Evolutionary conservation across 441 rosid genomes (phyloP), one percentile per base, ranked within the genome.

Genomic region (Melianthus villosus): DNA sequence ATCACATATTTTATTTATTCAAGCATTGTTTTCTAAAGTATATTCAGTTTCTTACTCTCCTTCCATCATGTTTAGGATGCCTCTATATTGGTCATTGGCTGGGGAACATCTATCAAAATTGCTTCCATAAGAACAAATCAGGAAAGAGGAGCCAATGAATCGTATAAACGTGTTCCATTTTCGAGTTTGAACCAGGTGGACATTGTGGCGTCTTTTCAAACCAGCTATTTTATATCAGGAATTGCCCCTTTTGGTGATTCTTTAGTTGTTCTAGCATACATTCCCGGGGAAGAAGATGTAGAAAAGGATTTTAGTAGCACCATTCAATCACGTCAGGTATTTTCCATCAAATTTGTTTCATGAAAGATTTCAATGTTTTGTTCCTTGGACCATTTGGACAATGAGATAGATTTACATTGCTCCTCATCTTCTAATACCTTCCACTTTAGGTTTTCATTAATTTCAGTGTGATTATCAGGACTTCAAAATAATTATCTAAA

Each of bases 201-300:
- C 64, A 77, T 85, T 44, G 96, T 91, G 64, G 96, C 94, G 49
- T 79, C 96, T 34, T 85, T 91, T 54, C 94, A 85, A 48, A 85
- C 99, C 51, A 82, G 92, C 85, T 91, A 82, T 66, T 78, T 68
- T 63, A 77, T 91, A 65, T 82, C 99, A 36, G 99, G 99, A 71
- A 78, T 91, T 75, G 94, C 99, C 67, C 99, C 99, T 34, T 91
- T 91, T 69, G 94, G 94, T 43, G 96, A 91, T 72, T 64, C 87
- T 52, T 72, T 91, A 71, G 99, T 91, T 68, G 79, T 91, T 65
- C 81, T 91, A 56, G 96, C 99, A 33, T 91, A 82, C 57, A 74
- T 79, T 59, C 83, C 79, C 42, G 64, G 75, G 49, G 92, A 82
- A 64, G 93, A 71, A 62, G 74, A 79, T 46, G 79, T 82, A 15